Conservation (phyloP, 495 filamentous ascomycete genomes). For the Hamigera avellanea region DNA sequence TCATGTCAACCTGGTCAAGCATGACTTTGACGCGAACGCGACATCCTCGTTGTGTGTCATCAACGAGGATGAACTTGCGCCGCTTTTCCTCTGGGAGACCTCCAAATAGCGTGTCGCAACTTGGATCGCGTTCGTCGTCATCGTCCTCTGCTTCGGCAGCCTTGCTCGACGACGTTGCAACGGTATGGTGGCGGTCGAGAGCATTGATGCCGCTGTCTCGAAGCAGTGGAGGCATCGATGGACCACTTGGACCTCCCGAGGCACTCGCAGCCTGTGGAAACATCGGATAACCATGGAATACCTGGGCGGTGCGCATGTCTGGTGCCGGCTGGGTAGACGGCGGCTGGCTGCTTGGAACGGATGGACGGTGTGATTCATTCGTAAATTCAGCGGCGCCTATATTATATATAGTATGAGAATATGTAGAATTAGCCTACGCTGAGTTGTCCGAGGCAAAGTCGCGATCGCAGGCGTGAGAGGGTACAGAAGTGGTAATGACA, state of each 20-base stretch:
- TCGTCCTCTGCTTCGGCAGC: conserved; percentile 21
- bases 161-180: conserved; percentile 28
- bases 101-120: conserved; percentile 62
- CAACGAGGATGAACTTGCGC: conserved; percentile 91
- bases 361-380: conserved; percentile 19
- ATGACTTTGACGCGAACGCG: conserved; percentile 80
- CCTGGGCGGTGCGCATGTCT: conserved; percentile 63
- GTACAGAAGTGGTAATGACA: too few species aligned
- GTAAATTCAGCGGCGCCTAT: conserved; percentile 31
- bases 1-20: conserved; percentile 77
- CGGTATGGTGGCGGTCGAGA: conserved; percentile 30
- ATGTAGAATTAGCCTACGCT: conserved; percentile 34
- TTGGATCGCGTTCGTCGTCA: conserved; percentile 33
- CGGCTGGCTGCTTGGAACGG: conserved; percentile 10
- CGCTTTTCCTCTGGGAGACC: conserved; percentile 78
- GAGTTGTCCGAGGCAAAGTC: conserved; percentile 11
- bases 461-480: conserved; percentile 4
- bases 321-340: conserved; percentile 15
- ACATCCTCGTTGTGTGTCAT: conserved; percentile 66
- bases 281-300: conserved; percentile 63
- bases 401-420: conserved; percentile 10
- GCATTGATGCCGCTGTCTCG: conserved; percentile 50
- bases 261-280: conserved; percentile 44
- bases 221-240: conserved; percentile 62
- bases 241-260: conserved; percentile 25